Percentiles rank a stretch among this genome's conserved stretches.
phyloP scores from a whole-genome alignment of 176 grass and related monocot genomes.

The Olyra latifolia region DNA sequence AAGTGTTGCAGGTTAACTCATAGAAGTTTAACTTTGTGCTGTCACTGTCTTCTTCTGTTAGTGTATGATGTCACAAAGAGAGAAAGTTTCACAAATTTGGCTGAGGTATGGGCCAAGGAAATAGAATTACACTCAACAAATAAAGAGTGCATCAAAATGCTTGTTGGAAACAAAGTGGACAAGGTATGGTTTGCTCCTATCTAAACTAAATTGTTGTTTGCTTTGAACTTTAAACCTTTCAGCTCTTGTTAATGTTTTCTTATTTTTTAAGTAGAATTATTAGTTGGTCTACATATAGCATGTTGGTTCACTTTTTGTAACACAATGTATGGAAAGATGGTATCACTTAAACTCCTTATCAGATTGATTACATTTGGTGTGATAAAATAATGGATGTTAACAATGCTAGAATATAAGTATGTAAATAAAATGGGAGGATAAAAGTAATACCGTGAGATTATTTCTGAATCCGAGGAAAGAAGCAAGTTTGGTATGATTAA shows the following conservation, averaged over 20 bases:
- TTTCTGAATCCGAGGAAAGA: not conserved
- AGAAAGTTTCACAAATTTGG: constrained; percentile 88
- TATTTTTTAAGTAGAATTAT: not conserved
- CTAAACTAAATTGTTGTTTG: not conserved
- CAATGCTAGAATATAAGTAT: not conserved
- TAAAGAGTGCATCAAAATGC: constrained; percentile 82
- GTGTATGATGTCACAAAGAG: constrained; percentile 96
- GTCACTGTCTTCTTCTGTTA: constrained; percentile 51
- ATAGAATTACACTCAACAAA: constrained; percentile 84
- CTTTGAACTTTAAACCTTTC: not conserved
- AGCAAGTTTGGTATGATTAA: not conserved
- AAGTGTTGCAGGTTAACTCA: not conserved
- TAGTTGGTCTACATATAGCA: not conserved
- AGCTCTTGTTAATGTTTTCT: not conserved
- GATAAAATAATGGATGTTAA: not conserved
- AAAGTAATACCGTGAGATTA: not conserved
- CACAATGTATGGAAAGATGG: not conserved
- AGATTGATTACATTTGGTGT: not conserved
- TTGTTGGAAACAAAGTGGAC: constrained; percentile 97
- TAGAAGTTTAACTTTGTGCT: constrained; percentile 39
- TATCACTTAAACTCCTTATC: not conserved
- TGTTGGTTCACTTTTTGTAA: constrained; percentile 1
- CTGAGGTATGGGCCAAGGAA: constrained; percentile 95
- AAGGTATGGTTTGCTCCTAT: constrained; percentile 56
- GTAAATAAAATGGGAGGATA: not conserved